A percentile compares a stretch with the other conserved stretches of the same genome.
These are phyloP conservation scores for Arthrocladium fulminans DNA, from an alignment of 2,329 filamentous ascomycete genomes.

Conservation along the genomic window DNA sequence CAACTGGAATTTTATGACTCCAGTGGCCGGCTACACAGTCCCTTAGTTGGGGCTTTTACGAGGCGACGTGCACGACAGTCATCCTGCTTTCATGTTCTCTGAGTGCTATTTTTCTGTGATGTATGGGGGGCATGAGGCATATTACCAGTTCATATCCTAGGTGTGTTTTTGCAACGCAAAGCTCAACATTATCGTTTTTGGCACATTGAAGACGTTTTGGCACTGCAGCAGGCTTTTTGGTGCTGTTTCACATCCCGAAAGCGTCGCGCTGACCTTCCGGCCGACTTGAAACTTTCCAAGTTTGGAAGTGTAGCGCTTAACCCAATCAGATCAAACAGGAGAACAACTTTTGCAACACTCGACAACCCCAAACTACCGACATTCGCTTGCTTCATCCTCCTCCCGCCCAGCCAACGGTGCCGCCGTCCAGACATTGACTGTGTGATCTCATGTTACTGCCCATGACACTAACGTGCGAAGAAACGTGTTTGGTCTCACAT, in stretches of 20 bases:
- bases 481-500: conserved; percentile 4
- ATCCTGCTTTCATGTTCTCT: no score
- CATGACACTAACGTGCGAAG: not conserved
- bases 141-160: no score
- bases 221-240: not conserved
- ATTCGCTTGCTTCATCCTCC: not conserved
- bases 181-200: no score
- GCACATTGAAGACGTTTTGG: no score
- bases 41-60: conserved; percentile 11
- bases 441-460: not conserved
- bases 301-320: not conserved
- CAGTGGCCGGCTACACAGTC: conserved; percentile 18
- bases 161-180: no score
- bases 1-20: conserved; percentile 24
- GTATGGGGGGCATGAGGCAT: no score
- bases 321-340: conserved; percentile 4
- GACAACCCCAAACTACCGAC: conserved; percentile 3
- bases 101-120: no score
- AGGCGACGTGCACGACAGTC: no score
- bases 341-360: conserved; percentile 2
- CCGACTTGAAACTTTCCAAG: conserved; percentile 3
- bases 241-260: not conserved
- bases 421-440: not conserved
- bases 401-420: not conserved
- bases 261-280: conserved; percentile 12